Base-by-base conservation (phyloP, 352 stramenopile species). In the Globisporangium orthogonon region DNA sequence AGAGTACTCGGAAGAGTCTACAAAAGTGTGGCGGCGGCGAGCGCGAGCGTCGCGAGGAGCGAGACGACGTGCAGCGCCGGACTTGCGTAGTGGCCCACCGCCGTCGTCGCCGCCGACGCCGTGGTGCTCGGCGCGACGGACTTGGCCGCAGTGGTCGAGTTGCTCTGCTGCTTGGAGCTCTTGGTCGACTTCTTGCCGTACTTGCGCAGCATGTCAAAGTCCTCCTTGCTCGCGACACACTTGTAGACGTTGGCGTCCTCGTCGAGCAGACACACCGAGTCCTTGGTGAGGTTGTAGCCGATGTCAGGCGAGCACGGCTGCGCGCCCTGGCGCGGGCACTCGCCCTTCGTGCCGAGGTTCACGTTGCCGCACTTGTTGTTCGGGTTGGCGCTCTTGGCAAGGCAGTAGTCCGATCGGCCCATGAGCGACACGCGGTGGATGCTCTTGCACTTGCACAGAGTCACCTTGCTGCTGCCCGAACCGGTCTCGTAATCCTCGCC, bases 351-450 rank as follows among this genome's bases (percentile, higher is more conserved):
- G 0, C 28, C 72, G 2, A 86, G 53, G n/a, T 66, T 58, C 28
- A 67, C 55, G 49, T 89, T 91, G 15, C 81, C 81, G 44, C 81
- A 91, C 57, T 91, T 91, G 65, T 82, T 71, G 46, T 60, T 73
- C 23, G 84, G 67, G 7, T 61, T 33, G 1, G 73, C 78, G 5
- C 61, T 64, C 0, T 76, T 69, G 18, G 63, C 48, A 6, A 91
- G 61, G 30, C 81, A 91, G 48, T 91, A 91, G 60, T 91, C 75
- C 0, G 81, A 76, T 1, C 74, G 74, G 9, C 81, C 81, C 78
- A 89, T 86, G 29, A 91, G 71, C 52, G 81, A 91, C 17, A 87
- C 81, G 30, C 69, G 68, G 9, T 68, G 68, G 15, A 76, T 47
- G 5, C 65, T 63, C 29, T 59, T 67, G 58, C 76, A 86, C 43